Evolutionary conservation across 441 rosid species (phyloP).

Genomic region (Raphanus hybrid): DNA sequence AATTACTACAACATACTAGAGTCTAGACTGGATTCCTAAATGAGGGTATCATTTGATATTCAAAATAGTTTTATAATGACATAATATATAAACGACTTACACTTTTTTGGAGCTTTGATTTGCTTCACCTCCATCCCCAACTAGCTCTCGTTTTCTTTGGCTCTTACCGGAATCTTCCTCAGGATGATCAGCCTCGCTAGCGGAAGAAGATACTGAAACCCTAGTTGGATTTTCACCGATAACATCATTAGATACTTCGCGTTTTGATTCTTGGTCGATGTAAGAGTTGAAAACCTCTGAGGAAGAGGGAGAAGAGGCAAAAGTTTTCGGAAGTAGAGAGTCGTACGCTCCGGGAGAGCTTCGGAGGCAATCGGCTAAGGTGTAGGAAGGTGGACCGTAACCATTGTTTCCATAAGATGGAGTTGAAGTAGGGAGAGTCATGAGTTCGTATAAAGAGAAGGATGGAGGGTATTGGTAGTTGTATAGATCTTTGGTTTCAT

Average conservation of each 20-base stretch:
- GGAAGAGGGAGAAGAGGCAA: constrained; percentile 64
- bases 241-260: constrained; percentile 32
- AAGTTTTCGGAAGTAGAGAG: constrained; percentile 44
- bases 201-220: constrained; percentile 59
- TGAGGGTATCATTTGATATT: background rate
- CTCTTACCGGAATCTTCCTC: constrained; percentile 53
- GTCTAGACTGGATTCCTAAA: background rate
- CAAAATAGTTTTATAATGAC: background rate
- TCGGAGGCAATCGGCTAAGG: constrained; percentile 61
- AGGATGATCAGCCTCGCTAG: constrained; percentile 59
- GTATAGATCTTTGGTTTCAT: constrained; percentile 49
- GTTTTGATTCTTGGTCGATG: constrained; percentile 39
- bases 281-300: constrained; percentile 56
- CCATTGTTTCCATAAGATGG: constrained; percentile 35
- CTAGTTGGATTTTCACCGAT: constrained; percentile 46
- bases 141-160: constrained; percentile 41
- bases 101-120: constrained; percentile 52
- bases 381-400: constrained; percentile 38
- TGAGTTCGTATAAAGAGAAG: constrained; percentile 39
- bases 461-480: constrained; percentile 51
- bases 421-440: constrained; percentile 31
- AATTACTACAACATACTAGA: background rate
- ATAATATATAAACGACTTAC: constrained; percentile 42
- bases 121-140: constrained; percentile 38
- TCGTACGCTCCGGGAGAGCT: constrained; percentile 51